Percentiles rank a stretch among this genome's conserved stretches.
phyloP scores from a whole-genome alignment of 305 asterid genomes.

The Rubia peregrina region DNA sequence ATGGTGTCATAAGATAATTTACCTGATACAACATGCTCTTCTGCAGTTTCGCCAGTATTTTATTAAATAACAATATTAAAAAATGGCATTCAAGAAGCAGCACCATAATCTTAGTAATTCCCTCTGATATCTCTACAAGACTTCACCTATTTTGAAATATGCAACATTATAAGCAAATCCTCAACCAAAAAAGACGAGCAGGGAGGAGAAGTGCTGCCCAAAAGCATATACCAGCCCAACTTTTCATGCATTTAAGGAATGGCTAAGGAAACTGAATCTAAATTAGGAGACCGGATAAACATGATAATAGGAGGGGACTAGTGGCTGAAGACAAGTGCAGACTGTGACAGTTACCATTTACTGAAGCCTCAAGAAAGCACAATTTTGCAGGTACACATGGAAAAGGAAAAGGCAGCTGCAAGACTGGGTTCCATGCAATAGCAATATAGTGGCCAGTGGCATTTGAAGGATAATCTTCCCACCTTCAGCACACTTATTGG shows the following conservation, averaged over 20 bases:
- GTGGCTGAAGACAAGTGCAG: neutral
- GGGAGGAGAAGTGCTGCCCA: neutral
- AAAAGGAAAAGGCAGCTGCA: neutral
- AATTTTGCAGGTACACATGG: neutral
- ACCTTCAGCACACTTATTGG: neutral
- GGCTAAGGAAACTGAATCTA: neutral
- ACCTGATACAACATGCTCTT: neutral
- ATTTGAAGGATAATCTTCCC: constrained; percentile 3
- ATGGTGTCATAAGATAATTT: neutral
- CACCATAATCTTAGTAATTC: neutral
- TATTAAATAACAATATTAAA: neutral
- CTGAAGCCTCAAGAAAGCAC: neutral
- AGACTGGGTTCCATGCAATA: neutral
- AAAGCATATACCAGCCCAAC: neutral
- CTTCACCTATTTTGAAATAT: neutral
- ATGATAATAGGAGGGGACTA: neutral
- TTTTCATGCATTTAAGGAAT: neutral
- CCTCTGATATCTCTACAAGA: neutral
- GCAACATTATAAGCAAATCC: constrained; percentile 7
- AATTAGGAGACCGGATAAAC: neutral
- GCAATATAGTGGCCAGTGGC: neutral
- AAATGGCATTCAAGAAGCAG: neutral
- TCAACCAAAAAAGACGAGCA: neutral
- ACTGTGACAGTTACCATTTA: neutral
- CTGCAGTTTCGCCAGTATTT: neutral